A percentile compares a stretch with the other conserved stretches of the same genome.
phyloP scores from a whole-genome alignment of 2,329 filamentous ascomycete species.

The Phoma sp. region DNA sequence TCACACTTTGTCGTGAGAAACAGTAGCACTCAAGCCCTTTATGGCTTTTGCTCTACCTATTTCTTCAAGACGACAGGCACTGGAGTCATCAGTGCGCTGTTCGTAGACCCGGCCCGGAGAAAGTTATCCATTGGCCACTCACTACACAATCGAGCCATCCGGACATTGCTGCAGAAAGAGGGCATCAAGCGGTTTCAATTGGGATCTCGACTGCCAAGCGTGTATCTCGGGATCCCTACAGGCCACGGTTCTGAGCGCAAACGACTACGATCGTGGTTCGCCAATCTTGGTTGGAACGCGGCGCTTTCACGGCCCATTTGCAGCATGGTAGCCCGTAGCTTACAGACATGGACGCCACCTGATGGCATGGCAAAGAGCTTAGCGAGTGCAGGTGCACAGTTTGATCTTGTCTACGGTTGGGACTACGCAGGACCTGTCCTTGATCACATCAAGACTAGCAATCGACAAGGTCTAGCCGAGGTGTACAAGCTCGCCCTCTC shows the following conservation, averaged over 20 bases:
- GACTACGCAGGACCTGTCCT: conserved; percentile 78
- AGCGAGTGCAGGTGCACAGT: conserved; percentile 74
- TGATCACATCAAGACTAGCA: conserved; percentile 74
- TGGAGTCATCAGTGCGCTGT: conserved; percentile 82
- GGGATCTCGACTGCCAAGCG: conserved; percentile 79
- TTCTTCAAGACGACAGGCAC: conserved; percentile 72
- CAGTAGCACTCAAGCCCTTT: conserved; percentile 87
- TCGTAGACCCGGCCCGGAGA: conserved; percentile 85
- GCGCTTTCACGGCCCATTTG: conserved; percentile 67
- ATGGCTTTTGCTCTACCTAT: conserved; percentile 92
- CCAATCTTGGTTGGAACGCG: conserved; percentile 87
- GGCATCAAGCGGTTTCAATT: conserved; percentile 82
- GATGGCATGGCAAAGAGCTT: conserved; percentile 78
- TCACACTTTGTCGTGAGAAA: conserved; percentile 92
- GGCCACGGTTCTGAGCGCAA: conserved; percentile 66
- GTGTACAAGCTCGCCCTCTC: conserved; percentile 78
- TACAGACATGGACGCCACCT: conserved; percentile 76
- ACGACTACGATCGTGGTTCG: conserved; percentile 78
- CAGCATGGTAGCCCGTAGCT: conserved; percentile 75
- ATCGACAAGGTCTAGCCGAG: conserved; percentile 78
- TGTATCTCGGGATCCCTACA: conserved; percentile 85
- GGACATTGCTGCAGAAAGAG: conserved; percentile 72
- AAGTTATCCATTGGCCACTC: conserved; percentile 91
- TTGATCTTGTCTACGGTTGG: conserved; percentile 82
- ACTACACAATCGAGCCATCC: conserved; percentile 83